Conservation (phyloP, 768 basidiomycete species). For the Amyloporia xantha region DNA sequence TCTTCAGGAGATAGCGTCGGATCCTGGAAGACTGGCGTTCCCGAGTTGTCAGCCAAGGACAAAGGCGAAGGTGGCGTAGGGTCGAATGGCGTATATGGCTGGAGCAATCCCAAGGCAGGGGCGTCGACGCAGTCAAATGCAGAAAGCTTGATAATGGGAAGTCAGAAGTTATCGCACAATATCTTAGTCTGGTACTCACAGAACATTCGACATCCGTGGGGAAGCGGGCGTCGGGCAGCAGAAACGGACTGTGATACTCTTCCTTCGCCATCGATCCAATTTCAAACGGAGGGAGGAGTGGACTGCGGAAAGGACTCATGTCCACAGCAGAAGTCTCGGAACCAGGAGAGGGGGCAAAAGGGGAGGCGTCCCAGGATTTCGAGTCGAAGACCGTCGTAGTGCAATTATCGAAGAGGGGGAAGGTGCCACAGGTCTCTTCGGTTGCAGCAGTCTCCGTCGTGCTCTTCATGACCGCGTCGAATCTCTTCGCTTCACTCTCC, state of each 20-base stretch:
- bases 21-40: no score
- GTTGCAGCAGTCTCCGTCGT: background rate
- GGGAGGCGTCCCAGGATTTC: background rate
- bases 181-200: no score
- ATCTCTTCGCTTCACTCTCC: slow-evolving; percentile 11
- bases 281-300: background rate
- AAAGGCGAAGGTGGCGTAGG: no score
- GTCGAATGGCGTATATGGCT: no score
- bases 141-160: no score
- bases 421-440: background rate
- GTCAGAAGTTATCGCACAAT: no score
- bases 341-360: background rate
- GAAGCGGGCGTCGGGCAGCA: background rate
- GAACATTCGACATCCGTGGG: background rate
- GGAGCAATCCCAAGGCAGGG: no score
- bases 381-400: slow-evolving; percentile 11
- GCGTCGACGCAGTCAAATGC: no score
- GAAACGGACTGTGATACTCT: background rate
- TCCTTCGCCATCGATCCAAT: background rate
- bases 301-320: background rate
- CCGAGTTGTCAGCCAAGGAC: no score
- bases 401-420: slow-evolving; percentile 3
- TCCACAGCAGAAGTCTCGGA: background rate
- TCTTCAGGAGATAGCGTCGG: no score
- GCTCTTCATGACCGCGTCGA: slow-evolving; percentile 5